Conservation (phyloP, 495 filamentous ascomycete genomes). For the Trichoderma parareesei region DNA sequence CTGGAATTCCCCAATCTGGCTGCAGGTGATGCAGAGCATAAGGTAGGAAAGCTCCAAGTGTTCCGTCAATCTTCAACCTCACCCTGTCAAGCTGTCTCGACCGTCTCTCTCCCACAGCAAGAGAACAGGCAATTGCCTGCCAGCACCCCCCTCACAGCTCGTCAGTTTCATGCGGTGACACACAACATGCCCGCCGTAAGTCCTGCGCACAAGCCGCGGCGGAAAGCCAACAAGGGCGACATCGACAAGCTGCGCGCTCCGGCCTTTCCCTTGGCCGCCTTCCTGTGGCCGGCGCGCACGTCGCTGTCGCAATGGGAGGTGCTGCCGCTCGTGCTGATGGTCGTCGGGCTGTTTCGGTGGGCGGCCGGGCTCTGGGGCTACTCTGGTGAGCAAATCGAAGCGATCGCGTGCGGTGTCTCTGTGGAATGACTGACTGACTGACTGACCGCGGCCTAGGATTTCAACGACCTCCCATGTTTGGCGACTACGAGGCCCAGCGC, state of each 20-base stretch:
- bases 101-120: too few species aligned
- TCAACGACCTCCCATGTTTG: constrained; percentile 79
- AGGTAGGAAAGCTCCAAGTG: background rate
- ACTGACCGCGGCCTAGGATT: constrained; percentile 47
- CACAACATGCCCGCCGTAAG: constrained; percentile 30
- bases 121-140: too few species aligned
- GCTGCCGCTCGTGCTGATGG: constrained; percentile 80
- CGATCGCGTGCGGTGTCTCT: background rate
- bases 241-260: constrained; percentile 28
- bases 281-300: constrained; percentile 83
- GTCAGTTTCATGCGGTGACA: constrained; percentile 21
- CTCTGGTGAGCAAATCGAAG: constrained; percentile 53
- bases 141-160: background rate
- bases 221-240: constrained; percentile 34
- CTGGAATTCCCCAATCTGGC: constrained; percentile 5
- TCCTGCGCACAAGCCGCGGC: constrained; percentile 43
- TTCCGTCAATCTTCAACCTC: background rate
- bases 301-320: constrained; percentile 88
- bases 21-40: background rate
- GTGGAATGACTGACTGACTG: background rate
- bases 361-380: constrained; percentile 87
- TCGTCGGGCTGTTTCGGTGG: constrained; percentile 87
- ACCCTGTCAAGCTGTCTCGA: too few species aligned
- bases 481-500: constrained; percentile 93
- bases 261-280: constrained; percentile 78